Percentiles rank a stretch among this genome's conserved stretches.
These are phyloP conservation scores for Kentomonas sorsogonicus DNA, from an alignment of 208 protist genomes.

Conservation along the genomic window DNA sequence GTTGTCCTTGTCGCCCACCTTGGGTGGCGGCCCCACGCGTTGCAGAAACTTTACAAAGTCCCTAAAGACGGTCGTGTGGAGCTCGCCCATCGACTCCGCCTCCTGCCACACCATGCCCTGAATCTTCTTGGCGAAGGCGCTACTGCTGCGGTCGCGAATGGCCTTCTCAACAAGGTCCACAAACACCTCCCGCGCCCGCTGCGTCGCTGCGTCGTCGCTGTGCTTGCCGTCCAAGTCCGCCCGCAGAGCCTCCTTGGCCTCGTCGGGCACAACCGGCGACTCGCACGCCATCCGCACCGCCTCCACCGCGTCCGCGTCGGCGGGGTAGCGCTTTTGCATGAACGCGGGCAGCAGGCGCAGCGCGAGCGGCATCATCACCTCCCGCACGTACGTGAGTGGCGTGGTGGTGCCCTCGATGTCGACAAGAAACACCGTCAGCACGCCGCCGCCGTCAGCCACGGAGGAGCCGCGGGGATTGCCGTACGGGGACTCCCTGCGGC, in stretches of 20 bases:
- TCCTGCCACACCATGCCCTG: conserved; percentile 60
- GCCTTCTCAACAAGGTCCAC: background rate
- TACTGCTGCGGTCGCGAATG: conserved; percentile 10
- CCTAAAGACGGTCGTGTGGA: conserved; percentile 26
- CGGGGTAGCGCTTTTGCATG: conserved; percentile 35
- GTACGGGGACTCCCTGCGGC: no score
- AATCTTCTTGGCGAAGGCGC: conserved; percentile 36
- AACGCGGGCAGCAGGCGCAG: conserved; percentile 25
- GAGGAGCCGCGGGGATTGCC: no score
- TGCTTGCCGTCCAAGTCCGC: background rate
- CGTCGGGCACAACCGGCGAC: no score
- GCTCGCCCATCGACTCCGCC: conserved; percentile 27
- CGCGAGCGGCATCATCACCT: conserved; percentile 48
- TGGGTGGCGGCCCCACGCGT: background rate
- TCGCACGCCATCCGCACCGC: conserved; percentile 58
- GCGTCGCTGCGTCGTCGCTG: background rate
- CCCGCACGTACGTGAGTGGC: conserved; percentile 67
- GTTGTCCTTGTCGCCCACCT: conserved; percentile 7
- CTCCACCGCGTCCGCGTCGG: conserved; percentile 46
- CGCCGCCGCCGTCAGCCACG: background rate
- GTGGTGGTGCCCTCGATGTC: conserved; percentile 86
- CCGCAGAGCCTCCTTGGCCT: conserved; percentile 30
- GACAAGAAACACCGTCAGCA: conserved; percentile 37
- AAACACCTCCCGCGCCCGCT: conserved; percentile 8
- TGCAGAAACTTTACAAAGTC: conserved; percentile 26